Base-by-base conservation (phyloP, 2,329 filamentous ascomycete species). In the Aspergillus phoenicis region DNA sequence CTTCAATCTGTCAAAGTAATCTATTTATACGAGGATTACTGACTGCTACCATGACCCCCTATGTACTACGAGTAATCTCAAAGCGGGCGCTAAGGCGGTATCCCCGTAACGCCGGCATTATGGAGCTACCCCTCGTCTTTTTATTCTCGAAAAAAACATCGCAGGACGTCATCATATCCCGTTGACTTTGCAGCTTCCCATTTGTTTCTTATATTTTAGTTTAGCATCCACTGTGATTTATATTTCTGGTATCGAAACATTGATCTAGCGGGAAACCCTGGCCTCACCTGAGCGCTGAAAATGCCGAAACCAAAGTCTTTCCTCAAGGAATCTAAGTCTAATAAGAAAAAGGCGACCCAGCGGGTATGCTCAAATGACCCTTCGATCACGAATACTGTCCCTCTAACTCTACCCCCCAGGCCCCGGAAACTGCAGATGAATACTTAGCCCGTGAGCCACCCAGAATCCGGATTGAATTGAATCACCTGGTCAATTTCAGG, bases 401-500 rank as follows among this genome's bases (percentile, higher is more conserved):
- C 15, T 41, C 41, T 55, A 17, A 41, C 22, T 17, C 8, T 38
- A n/a, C 24, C 26, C 38, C 54, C 63, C 66, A 87, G 78, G 79
- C 77, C 17, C 84, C 87, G 5, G 81, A 85, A 59, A 85, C 85
- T 1, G 85, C 86, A 55, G 88, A 90, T 77, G 89, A 91, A 64
- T 91, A 85, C 68, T 81, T 90, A 56, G 87, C 86, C 62, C 82
- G 83, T 84, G 71, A 64, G 74, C 66, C 24, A 10, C 36, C 33
- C 38, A 36, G 30, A 36, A 30, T 8, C 33, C 3, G 10, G 7
- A 30, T 7, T 28, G 17, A 57, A 22, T 48, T 22, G 13, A 5
- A n/a, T 10, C 38, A 4, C 13, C 28, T 39, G 28, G 24, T 47
- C 22, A 56, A 47, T 41, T 6, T n/a, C 7, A 26, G 13, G 22